Evolutionary conservation across 352 stramenopile genomes (phyloP).

Genomic region (Pythium utonaiense): DNA sequence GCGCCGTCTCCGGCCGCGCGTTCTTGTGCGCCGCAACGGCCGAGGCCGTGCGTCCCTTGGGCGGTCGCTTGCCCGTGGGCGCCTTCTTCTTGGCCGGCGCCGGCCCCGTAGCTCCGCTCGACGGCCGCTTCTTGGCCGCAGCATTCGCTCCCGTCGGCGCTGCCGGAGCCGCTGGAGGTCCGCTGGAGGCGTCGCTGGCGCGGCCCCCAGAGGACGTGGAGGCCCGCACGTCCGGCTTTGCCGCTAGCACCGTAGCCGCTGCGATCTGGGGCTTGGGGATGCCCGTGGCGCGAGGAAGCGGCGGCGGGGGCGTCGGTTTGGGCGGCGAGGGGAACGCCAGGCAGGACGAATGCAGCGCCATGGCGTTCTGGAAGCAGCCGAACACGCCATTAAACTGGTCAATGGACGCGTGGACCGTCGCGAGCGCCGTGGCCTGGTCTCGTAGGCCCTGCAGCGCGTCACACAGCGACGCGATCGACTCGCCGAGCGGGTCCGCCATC

Average conservation of each 20-base stretch:
- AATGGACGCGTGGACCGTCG: conserved; percentile 63
- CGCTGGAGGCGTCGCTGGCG: conserved; percentile 7
- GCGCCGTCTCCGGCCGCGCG: conserved; percentile 33
- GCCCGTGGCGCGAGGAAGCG: conserved; percentile 22
- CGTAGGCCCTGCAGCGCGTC: conserved; percentile 61
- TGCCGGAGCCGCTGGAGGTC: background rate
- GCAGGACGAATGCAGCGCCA: conserved; percentile 74
- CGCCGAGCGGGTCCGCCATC: conserved; percentile 39
- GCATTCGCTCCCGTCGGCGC: background rate
- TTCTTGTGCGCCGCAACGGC: conserved; percentile 19
- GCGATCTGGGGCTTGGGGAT: conserved; percentile 39
- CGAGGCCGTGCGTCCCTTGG: conserved; percentile 19
- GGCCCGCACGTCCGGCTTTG: background rate
- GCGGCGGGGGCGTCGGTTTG: conserved; percentile 5
- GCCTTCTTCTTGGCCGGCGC: conserved; percentile 19
- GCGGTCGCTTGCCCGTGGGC: conserved; percentile 4
- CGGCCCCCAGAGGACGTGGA: conserved; percentile 5
- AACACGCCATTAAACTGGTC: conserved; percentile 75
- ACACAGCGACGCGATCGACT: conserved; percentile 56
- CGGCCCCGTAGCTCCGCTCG: background rate
- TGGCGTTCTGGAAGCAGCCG: conserved; percentile 69
- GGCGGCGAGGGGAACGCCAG: conserved; percentile 47
- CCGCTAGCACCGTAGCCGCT: background rate
- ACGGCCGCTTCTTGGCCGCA: conserved; percentile 17
- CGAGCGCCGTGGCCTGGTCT: conserved; percentile 61